These are phyloP conservation scores for Paramecium octaurelia DNA, from an alignment of 73 alveolate species.

Conservation along the genomic window DNA sequence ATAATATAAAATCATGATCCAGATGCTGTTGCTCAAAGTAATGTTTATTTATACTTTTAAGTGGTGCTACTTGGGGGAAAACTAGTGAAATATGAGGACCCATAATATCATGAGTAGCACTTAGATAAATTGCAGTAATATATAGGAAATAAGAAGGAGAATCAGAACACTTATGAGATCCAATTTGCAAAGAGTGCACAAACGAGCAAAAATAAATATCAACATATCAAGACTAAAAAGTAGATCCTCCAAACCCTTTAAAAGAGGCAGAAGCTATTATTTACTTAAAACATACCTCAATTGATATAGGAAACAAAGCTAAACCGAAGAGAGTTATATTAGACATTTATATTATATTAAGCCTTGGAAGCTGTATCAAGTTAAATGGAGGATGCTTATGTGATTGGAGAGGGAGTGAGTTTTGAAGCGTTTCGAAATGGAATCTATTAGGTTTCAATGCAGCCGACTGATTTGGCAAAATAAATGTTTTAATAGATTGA, in stretches of 20 bases:
- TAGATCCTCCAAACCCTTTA: neutral
- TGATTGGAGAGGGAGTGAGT: constrained; percentile 27
- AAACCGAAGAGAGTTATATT: constrained; percentile 9
- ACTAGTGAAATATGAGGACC: constrained; percentile 14
- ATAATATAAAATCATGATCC: constrained; percentile 23
- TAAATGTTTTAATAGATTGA: constrained; percentile 11
- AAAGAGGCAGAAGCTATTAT: neutral
- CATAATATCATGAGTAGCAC: neutral
- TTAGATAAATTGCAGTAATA: neutral
- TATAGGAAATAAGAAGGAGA: neutral
- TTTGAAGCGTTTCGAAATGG: constrained; percentile 47
- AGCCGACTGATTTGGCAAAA: constrained; percentile 7
- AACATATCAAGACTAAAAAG: neutral
- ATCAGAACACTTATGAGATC: neutral
- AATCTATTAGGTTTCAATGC: constrained; percentile 9
- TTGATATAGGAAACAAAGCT: neutral
- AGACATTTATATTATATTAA: neutral
- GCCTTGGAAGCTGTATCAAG: constrained; percentile 48
- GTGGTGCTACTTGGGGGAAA: neutral
- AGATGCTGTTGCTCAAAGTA: constrained; percentile 29
- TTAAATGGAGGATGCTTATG: neutral
- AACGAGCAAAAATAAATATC: neutral
- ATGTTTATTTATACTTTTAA: neutral
- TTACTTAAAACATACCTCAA: neutral
- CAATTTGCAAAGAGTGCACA: neutral